Percentiles rank a stretch among this genome's conserved stretches.
Evolutionary conservation across 2,329 filamentous ascomycete genomes (phyloP).

Genomic region (Aspergillus fumigatus): DNA sequence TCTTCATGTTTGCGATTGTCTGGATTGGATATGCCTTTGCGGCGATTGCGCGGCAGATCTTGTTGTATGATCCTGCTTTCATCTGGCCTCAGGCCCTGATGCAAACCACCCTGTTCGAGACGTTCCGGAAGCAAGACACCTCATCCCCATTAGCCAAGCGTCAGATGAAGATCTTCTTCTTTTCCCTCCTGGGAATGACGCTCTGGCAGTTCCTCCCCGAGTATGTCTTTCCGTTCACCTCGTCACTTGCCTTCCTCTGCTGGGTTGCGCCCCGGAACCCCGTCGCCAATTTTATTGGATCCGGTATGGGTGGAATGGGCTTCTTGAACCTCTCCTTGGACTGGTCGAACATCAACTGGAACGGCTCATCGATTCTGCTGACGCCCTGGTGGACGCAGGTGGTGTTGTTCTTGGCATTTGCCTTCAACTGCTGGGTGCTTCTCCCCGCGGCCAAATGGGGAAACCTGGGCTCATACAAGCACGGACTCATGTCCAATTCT

Average conservation of each 20-base stretch:
- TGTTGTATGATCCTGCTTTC: slow-evolving; percentile 56
- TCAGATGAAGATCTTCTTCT: slow-evolving; percentile 56
- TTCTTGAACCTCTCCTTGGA: slow-evolving; percentile 57
- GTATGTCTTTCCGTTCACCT: slow-evolving; percentile 56
- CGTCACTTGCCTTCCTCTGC: slow-evolving; percentile 58
- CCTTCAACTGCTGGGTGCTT: slow-evolving; percentile 54
- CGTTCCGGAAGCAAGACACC: slow-evolving; percentile 44
- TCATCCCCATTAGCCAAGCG: slow-evolving; percentile 48
- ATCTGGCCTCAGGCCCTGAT: slow-evolving; percentile 51
- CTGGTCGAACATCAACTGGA: slow-evolving; percentile 57
- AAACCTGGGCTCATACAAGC: slow-evolving; percentile 48
- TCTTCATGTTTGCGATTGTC: slow-evolving; percentile 58
- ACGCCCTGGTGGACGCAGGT: slow-evolving; percentile 58
- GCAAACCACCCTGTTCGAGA: slow-evolving; percentile 58
- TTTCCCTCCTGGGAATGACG: slow-evolving; percentile 48
- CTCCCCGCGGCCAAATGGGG: slow-evolving; percentile 58
- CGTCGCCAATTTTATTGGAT: slow-evolving; percentile 57
- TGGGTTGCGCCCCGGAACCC: slow-evolving; percentile 58
- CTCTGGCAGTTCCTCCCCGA: slow-evolving; percentile 61
- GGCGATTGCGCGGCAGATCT: slow-evolving; percentile 53
- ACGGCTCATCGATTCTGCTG: slow-evolving; percentile 47
- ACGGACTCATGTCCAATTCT: slow-evolving; percentile 56
- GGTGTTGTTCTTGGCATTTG: slow-evolving; percentile 53
- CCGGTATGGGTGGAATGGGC: slow-evolving; percentile 59
- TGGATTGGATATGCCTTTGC: slow-evolving; percentile 58